Evolutionary conservation across 1,284 basidiomycete genomes (phyloP).

Genomic region (Cryptococcus sp.): DNA sequence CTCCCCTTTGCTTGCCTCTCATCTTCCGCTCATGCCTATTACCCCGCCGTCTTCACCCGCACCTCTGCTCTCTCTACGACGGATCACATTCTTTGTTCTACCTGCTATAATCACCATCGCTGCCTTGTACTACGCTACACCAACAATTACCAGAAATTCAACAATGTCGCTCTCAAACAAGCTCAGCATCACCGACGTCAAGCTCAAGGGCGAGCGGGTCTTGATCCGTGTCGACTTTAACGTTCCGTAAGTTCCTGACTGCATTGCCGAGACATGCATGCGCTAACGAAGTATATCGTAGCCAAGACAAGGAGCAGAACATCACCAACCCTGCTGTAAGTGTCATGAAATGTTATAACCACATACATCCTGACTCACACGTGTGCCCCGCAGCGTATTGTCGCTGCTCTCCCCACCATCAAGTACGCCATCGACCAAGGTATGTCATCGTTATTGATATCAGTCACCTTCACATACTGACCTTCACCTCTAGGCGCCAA

Average conservation of each 20-base stretch:
- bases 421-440: conserved; percentile 90
- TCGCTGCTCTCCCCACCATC: conserved; percentile 93
- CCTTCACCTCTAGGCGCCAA: conserved; percentile 66
- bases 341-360: background rate
- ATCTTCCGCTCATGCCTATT: conserved; percentile 2
- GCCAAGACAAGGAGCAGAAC: conserved; percentile 65
- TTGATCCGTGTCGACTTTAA: conserved; percentile 99
- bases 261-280: background rate
- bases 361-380: background rate
- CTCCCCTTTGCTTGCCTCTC: background rate
- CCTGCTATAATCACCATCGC: conserved; percentile 14
- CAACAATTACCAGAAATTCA: conserved; percentile 6
- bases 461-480: background rate
- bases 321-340: conserved; percentile 96
- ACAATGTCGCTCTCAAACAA: conserved; percentile 96
- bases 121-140: background rate
- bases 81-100: conserved; percentile 9
- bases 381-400: conserved; percentile 70
- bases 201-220: conserved; percentile 80
- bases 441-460: conserved; percentile 45
- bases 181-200: conserved; percentile 86
- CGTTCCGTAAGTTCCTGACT: conserved; percentile 63
- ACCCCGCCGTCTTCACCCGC: conserved; percentile 6
- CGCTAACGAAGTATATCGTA: conserved; percentile 11
- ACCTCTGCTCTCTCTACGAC: background rate